Evolutionary conservation across 1,284 basidiomycete genomes (phyloP).

Genomic region (Apiotrichum porosum): DNA sequence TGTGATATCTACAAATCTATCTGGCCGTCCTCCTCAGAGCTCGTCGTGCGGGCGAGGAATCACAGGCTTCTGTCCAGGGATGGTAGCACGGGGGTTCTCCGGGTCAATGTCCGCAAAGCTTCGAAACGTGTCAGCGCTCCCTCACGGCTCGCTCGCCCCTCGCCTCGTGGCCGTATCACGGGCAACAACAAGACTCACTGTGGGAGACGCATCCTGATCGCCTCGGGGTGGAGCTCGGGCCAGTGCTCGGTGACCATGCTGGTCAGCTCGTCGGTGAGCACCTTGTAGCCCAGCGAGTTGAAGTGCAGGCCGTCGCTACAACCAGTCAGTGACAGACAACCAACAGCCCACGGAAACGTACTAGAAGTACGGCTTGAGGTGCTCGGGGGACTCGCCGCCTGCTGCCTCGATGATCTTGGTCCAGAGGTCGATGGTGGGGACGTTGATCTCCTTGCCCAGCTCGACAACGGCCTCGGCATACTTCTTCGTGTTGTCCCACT

Average conservation of each 20-base stretch:
- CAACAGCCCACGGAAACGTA: too few species aligned
- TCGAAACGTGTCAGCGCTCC: background rate
- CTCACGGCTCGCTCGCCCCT: too few species aligned
- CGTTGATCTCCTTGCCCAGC: conserved; percentile 55
- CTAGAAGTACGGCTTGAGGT: conserved; percentile 48
- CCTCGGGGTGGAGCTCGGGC: conserved; percentile 60
- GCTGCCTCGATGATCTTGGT: conserved; percentile 61
- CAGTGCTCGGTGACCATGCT: conserved; percentile 57
- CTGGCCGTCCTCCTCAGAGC: conserved; percentile 9
- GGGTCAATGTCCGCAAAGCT: conserved; percentile 29
- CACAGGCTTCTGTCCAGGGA: conserved; percentile 14
- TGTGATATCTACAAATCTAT: too few species aligned
- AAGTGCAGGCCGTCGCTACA: conserved; percentile 74
- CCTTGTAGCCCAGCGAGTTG: conserved; percentile 64
- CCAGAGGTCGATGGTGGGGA: conserved; percentile 69
- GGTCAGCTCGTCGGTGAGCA: conserved; percentile 62
- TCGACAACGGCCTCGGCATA: conserved; percentile 68
- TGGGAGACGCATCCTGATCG: conserved; percentile 32
- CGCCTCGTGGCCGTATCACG: too few species aligned
- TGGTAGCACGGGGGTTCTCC: conserved; percentile 14
- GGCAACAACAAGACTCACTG: too few species aligned
- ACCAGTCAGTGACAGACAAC: too few species aligned
- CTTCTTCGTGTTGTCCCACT: conserved; percentile 57
- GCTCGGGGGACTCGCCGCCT: conserved; percentile 53
- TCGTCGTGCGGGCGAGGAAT: conserved; percentile 15